Evolutionary conservation across 129 eudicot species (phyloP).

Genomic region (Tanacetum coccineum): DNA sequence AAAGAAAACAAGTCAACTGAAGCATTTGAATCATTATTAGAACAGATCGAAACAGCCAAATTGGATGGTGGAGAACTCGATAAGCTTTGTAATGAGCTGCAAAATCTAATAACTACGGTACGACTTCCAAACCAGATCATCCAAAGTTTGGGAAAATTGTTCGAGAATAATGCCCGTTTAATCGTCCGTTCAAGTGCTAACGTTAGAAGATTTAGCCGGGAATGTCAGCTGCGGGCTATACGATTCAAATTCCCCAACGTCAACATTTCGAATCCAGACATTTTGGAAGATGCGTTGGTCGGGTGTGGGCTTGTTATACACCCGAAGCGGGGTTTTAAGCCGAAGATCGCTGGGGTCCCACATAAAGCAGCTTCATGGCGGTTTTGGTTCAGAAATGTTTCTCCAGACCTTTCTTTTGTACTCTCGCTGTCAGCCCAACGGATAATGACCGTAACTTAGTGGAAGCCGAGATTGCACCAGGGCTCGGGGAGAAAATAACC

Average conservation of each 20-base stretch:
- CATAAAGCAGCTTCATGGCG: conserved; percentile 80
- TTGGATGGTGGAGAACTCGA: conserved; percentile 71
- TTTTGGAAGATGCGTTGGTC: conserved; percentile 59
- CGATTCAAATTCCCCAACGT: conserved; percentile 88
- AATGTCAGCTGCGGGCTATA: conserved; percentile 98
- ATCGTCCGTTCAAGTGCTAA: conserved; percentile 94
- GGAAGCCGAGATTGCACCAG: conserved; percentile 89
- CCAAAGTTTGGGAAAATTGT: conserved; percentile 42
- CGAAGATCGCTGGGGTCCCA: conserved; percentile 75
- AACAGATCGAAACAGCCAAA: conserved; percentile 62
- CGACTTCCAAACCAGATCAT: conserved; percentile 39
- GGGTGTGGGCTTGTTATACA: conserved; percentile 95
- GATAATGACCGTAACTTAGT: conserved; percentile 52
- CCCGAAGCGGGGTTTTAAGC: conserved; percentile 90
- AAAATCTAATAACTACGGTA: conserved; percentile 47
- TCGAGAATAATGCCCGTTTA: conserved; percentile 48
- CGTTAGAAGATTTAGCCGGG: conserved; percentile 98
- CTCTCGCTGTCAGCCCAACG: conserved; percentile 81
- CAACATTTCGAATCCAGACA: conserved; percentile 63
- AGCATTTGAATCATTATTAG: conserved; percentile 43
- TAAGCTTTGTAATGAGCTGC: conserved; percentile 55
- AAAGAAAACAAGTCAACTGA: conserved; percentile 45
- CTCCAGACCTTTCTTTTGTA: conserved; percentile 84
- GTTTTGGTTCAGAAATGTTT: conserved; percentile 87
- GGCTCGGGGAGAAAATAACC: conserved; percentile 57